Percentiles rank a stretch among this genome's conserved stretches.
Evolutionary conservation across 257 asterid genomes (phyloP).

Genomic region (Salvia hispanica): DNA sequence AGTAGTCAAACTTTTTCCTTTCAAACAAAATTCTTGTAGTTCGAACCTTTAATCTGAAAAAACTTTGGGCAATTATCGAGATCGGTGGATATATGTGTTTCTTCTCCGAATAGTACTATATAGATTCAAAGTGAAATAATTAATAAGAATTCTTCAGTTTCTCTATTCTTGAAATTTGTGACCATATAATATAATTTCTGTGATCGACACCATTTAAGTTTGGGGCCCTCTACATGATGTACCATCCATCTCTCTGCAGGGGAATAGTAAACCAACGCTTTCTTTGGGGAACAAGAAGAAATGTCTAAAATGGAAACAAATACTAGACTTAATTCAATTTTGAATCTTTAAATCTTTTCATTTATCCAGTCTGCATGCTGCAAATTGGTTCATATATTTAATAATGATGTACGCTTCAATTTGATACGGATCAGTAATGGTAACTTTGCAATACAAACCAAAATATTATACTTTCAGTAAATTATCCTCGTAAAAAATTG

Average conservation of each 20-base stretch:
- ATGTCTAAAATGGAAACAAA: constrained; percentile 4
- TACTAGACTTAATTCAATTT: not conserved
- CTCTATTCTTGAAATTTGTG: constrained; percentile 54
- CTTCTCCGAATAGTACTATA: too few species aligned
- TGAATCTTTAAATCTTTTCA: not conserved
- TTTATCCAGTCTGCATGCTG: not conserved
- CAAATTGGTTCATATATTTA: not conserved
- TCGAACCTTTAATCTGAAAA: too few species aligned
- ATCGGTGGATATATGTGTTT: too few species aligned
- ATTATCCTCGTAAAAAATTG: too few species aligned
- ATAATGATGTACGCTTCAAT: too few species aligned
- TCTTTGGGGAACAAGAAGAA: constrained; percentile 14
- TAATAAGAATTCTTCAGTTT: not conserved
- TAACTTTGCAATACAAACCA: too few species aligned
- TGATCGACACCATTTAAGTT: constrained; percentile 44
- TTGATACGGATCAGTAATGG: too few species aligned
- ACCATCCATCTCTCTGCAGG: constrained; percentile 31
- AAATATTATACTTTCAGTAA: too few species aligned
- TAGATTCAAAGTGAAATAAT: not conserved
- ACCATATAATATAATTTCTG: constrained; percentile 31
- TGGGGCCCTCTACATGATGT: constrained; percentile 50
- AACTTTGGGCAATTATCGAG: too few species aligned
- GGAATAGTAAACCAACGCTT: constrained; percentile 38
- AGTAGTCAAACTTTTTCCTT: too few species aligned
- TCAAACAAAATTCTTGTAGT: too few species aligned